A percentile compares a stretch with the other conserved stretches of the same genome.
These are phyloP conservation scores for Papiliotrema terrestris DNA, from an alignment of 1,284 basidiomycete species.

Conservation along the genomic window DNA sequence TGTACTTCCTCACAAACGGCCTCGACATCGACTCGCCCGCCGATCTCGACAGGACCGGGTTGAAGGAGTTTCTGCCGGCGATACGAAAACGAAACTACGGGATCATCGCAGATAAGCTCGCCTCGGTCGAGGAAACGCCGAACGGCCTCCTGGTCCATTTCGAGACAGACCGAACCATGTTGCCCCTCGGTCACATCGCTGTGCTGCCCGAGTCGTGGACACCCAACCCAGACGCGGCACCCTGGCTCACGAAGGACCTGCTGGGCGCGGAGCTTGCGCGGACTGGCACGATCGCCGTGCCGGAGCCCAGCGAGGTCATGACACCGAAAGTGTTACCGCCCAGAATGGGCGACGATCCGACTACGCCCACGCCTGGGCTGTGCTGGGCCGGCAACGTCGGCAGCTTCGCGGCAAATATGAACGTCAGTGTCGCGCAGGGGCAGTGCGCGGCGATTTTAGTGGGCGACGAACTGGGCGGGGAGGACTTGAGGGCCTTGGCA, in stretches of 20 bases:
- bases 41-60: conserved; percentile 14
- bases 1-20: conserved; percentile 27
- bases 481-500: conserved; percentile 15
- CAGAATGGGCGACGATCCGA: conserved; percentile 31
- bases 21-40: conserved; percentile 15
- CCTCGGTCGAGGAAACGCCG: neutral
- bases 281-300: conserved; percentile 6
- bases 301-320: neutral
- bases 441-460: conserved; percentile 19
- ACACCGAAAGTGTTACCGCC: conserved; percentile 5
- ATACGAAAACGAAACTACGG: conserved; percentile 12
- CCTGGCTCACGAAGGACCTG: neutral
- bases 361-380: conserved; percentile 20
- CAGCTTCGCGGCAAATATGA: conserved; percentile 19
- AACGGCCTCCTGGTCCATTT: conserved; percentile 1
- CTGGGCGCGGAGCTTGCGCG: neutral
- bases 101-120: neutral
- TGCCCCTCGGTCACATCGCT: neutral
- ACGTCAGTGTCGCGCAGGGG: conserved; percentile 22
- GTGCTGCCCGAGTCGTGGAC: neutral
- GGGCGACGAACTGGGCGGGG: conserved; percentile 23
- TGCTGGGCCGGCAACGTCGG: conserved; percentile 37
- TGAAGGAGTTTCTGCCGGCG: conserved; percentile 10
- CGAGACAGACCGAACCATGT: neutral
- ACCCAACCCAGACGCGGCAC: neutral